A percentile compares a stretch with the other conserved stretches of the same genome.
These are phyloP conservation scores for Leucocoprinus birnbaumii DNA, from an alignment of 768 basidiomycete species.

Conservation along the genomic window DNA sequence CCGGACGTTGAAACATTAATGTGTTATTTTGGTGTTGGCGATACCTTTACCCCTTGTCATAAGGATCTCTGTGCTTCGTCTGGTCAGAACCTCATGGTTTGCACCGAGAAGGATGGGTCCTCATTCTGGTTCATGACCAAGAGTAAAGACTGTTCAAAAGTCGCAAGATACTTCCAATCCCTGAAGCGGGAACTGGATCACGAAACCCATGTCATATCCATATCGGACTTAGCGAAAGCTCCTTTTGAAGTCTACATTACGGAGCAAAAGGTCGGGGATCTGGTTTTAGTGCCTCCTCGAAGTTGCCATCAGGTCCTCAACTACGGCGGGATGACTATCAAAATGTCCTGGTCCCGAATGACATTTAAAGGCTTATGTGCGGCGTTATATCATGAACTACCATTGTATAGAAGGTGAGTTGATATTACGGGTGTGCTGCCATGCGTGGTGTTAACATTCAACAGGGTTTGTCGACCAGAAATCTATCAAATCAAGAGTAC, in stretches of 20 bases:
- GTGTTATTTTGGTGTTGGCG: conserved; percentile 82
- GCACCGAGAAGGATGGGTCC: conserved; percentile 66
- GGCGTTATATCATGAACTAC: conserved; percentile 71
- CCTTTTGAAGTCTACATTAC: conserved; percentile 69
- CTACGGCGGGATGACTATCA: conserved; percentile 75
- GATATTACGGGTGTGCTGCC: background rate
- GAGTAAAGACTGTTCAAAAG: conserved; percentile 50
- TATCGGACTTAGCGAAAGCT: conserved; percentile 62
- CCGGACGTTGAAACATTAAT: conserved; percentile 70
- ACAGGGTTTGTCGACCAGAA: conserved; percentile 78
- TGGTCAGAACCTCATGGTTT: conserved; percentile 87
- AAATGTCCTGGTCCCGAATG: conserved; percentile 88
- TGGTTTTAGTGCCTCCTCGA: conserved; percentile 78
- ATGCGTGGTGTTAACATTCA: background rate
- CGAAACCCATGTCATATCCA: conserved; percentile 62
- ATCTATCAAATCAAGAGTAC: conserved; percentile 73
- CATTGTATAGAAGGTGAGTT: conserved; percentile 76
- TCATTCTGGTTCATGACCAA: conserved; percentile 89
- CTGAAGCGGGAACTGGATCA: conserved; percentile 66
- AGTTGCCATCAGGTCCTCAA: conserved; percentile 87
- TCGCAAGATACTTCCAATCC: conserved; percentile 55
- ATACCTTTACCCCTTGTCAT: conserved; percentile 82
- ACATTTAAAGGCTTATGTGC: conserved; percentile 55
- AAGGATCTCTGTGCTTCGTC: conserved; percentile 84
- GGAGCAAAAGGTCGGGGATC: conserved; percentile 73